Base-by-base conservation (phyloP, 108 stramenopile species). In the Cylindrotheca fusiformis region DNA sequence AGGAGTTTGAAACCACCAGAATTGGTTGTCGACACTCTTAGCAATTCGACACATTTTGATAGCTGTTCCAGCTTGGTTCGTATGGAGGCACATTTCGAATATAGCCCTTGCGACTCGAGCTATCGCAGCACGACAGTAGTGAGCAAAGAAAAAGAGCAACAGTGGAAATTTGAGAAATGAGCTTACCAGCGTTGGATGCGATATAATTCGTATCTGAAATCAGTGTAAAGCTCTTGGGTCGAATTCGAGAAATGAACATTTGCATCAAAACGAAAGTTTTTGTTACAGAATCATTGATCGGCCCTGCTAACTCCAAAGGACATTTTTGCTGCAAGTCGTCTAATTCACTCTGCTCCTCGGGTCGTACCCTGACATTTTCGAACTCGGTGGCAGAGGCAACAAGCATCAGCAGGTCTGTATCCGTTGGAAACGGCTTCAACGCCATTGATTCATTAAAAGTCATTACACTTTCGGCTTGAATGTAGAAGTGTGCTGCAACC, bases 401-500 rank as follows among this genome's bases (percentile, higher is more conserved):
- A 29, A 97, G 51, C 41, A 87, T 77, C 58, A 91, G 52, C 1
- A 97, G 77, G 24, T 93, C 84, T 10, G 87, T 76, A 66, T 99
- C 97, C 5, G 82, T 78, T 25, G 92, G 78, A 23, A 71, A 67
- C 0, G 65, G 49, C 29, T 73, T 47, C 30, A 68, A 47, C 32
- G 51, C 65, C 45, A 97, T 58, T 71, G 83, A 63, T 5, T 88
- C 90, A 66, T 98, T 97, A 69, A 99, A 99, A 32, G 79, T 84
- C 6, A 92, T 84, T 26, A 99, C 90, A 56, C 88, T 93, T 69
- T 96, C 95, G 61, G 96, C 89, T 59, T 87, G 80, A 55, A 99
- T 97, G 68, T 99, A 99, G 74, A 87, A 99, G 72, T 99, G 99
- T 0, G 97, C 97, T 1, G 98, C 99, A 29, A 95, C 91, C 21